Conservation (phyloP, 1,284 basidiomycete genomes). For the Schizopora paradoxa region DNA sequence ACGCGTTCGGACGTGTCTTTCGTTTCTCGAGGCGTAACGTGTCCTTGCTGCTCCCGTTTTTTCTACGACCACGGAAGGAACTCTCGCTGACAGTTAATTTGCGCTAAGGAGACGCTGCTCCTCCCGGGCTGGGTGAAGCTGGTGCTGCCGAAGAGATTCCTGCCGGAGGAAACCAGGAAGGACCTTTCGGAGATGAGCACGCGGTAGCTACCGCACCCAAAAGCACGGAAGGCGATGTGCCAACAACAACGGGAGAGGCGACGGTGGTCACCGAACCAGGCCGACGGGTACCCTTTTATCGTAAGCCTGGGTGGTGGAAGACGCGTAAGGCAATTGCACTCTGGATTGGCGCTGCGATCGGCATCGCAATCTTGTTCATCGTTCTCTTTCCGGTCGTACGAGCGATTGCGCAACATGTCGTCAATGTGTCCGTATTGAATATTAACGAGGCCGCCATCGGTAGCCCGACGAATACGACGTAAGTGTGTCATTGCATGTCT, state of each 20-base stretch:
- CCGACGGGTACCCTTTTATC: slow-evolving; percentile 28
- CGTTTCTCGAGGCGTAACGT: no score
- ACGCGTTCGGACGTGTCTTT: no score
- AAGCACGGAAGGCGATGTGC: not conserved
- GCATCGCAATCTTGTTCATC: slow-evolving; percentile 59
- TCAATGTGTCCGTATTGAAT: slow-evolving; percentile 48
- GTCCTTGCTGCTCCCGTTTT: no score
- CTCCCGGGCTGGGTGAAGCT: slow-evolving; percentile 1
- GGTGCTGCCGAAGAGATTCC: slow-evolving; percentile 19
- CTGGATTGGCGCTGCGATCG: slow-evolving; percentile 36
- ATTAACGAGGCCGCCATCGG: slow-evolving; percentile 47
- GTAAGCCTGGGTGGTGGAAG: slow-evolving; percentile 22
- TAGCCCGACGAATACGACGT: slow-evolving; percentile 49
- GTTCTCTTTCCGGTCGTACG: slow-evolving; percentile 58
- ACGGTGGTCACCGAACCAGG: slow-evolving; percentile 13
- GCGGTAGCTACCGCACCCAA: slow-evolving; percentile 33
- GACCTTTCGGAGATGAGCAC: slow-evolving; percentile 28
- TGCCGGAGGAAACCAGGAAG: slow-evolving; percentile 20
- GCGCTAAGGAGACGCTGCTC: slow-evolving; percentile 10
- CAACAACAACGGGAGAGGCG: slow-evolving; percentile 2
- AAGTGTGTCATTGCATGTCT: slow-evolving; percentile 22
- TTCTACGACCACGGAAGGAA: no score
- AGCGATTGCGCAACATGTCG: slow-evolving; percentile 57
- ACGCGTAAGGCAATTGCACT: slow-evolving; percentile 38
- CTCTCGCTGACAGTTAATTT: no score